These are phyloP conservation scores for Bonia amplexicaulis DNA, from an alignment of 176 grass and related monocot genomes.

Conservation along the genomic window DNA sequence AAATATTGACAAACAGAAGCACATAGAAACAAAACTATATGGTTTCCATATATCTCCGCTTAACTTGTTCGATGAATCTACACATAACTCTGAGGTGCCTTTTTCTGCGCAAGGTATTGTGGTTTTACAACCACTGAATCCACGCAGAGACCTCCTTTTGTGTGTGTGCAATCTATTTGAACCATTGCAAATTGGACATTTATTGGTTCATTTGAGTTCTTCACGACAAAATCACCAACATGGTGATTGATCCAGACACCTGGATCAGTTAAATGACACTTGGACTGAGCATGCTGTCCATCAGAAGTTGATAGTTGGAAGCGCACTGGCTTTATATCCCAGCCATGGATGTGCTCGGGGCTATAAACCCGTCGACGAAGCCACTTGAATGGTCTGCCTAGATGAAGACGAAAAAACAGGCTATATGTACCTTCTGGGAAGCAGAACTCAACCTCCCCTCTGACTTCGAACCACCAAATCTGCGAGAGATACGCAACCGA, in stretches of 20 bases:
- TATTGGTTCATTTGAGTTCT: slow-evolving; percentile 26
- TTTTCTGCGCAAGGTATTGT: slow-evolving; percentile 37
- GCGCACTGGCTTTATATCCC: slow-evolving; percentile 80
- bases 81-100: not conserved
- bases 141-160: slow-evolving; percentile 83
- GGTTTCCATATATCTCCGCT: not conserved
- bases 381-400: slow-evolving; percentile 61
- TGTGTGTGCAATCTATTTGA: slow-evolving; percentile 98
- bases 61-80: slow-evolving; percentile 11
- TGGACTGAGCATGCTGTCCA: slow-evolving; percentile 70
- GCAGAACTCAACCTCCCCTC: slow-evolving; percentile 69
- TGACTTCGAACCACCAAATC: slow-evolving; percentile 96
- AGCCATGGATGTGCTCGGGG: slow-evolving; percentile 66
- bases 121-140: slow-evolving; percentile 78
- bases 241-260: slow-evolving; percentile 73
- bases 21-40: slow-evolving; percentile 7
- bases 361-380: slow-evolving; percentile 57
- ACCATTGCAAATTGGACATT: slow-evolving; percentile 66
- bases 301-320: slow-evolving; percentile 84
- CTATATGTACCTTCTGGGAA: slow-evolving; percentile 89
- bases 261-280: slow-evolving; percentile 66
- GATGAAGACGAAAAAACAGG: slow-evolving; percentile 73
- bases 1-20: slow-evolving; percentile 2
- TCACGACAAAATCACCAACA: slow-evolving; percentile 78
- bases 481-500: slow-evolving; percentile 72